Conservation (phyloP, 176 grass and related monocot species). For the Oryza brachyantha region DNA sequence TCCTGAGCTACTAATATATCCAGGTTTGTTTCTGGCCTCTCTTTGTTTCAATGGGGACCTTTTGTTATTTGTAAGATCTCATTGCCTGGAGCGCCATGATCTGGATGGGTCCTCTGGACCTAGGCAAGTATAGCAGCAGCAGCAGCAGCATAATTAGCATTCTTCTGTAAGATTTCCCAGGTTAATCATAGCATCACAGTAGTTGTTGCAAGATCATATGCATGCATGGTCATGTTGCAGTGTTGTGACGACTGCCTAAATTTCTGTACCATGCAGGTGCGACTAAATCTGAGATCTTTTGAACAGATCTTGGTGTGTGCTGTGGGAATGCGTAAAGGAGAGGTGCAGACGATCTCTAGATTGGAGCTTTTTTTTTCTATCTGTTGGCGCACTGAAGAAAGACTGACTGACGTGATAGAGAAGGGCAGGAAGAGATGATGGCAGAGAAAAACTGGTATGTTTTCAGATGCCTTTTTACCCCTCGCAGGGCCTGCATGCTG, state of each 20-base stretch:
- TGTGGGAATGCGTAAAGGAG: slow-evolving; percentile 20
- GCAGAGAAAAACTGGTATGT: slow-evolving; percentile 13
- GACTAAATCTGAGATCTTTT: slow-evolving; percentile 33
- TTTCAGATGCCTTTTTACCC: slow-evolving; percentile 37
- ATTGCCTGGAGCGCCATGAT: background rate
- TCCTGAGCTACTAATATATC: background rate
- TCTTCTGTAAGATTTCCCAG: background rate
- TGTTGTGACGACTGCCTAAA: slow-evolving; percentile 13
- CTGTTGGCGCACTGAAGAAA: background rate
- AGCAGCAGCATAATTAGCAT: background rate
- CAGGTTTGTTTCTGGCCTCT: background rate
- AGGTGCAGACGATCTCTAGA: background rate
- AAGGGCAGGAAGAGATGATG: slow-evolving; percentile 4
- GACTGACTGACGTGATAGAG: slow-evolving; percentile 36
- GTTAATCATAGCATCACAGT: background rate
- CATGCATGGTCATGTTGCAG: background rate
- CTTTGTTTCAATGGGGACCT: background rate
- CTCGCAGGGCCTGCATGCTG: slow-evolving; percentile 26
- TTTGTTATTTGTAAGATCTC: background rate
- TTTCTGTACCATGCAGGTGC: slow-evolving; percentile 20
- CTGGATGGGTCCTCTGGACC: background rate
- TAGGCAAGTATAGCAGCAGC: no score
- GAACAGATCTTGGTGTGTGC: slow-evolving; percentile 30
- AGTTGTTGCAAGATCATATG: background rate
- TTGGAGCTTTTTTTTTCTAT: background rate